Base-by-base conservation (phyloP, 2,329 filamentous ascomycete genomes). In the Sporothrix sp. region DNA sequence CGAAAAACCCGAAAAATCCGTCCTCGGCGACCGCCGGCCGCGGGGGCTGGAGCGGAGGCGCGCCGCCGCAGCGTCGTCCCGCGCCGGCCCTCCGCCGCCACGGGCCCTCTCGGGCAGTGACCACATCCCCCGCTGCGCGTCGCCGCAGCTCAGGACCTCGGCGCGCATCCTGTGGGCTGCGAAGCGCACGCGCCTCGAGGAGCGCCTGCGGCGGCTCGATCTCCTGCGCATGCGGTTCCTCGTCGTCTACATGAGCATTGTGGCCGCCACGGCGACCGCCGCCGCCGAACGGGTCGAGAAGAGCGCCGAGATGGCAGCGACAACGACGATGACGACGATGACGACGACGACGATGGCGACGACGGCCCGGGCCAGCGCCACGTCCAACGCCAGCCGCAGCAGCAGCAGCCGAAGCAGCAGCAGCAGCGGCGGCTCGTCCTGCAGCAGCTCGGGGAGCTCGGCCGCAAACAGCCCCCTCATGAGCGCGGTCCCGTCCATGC, bases 171-270 rank as follows among this genome's bases (percentile, higher is more conserved):
- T 82, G 23, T 84, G 80, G 80, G 78, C 75, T 4, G 67, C 67
- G 52, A 75, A 75, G 60, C 72, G 76, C 57, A 64, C 63, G 46
- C 68, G 70, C 47, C 65, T 84, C 45, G 75, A 81, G 61, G 76
- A 79, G 56, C 72, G 75, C 47, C 67, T 82, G 49, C 71, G 75
- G 50, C 69, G 78, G 42, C 66, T 83, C 36, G 80, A 83, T 58
- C 64, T 82, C 58, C 62, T 83, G 60, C 72, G 79, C 61, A 81
- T 81, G 76, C 74, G 79, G 54, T 82, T 83, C 60, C 65, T 83
- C 28, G 77, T 82, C 32, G 71, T 81, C 33, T 81, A 81, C 62
- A 76, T 83, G 75, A 75, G 78, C 56, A 72, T 81, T 54, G 70
- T 82, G 48, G 68, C 73, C 11, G 63, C 67, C 10, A 50, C 62